Evolutionary conservation across 108 stramenopile genomes (phyloP).

Genomic region (Skeletonema grethae): DNA sequence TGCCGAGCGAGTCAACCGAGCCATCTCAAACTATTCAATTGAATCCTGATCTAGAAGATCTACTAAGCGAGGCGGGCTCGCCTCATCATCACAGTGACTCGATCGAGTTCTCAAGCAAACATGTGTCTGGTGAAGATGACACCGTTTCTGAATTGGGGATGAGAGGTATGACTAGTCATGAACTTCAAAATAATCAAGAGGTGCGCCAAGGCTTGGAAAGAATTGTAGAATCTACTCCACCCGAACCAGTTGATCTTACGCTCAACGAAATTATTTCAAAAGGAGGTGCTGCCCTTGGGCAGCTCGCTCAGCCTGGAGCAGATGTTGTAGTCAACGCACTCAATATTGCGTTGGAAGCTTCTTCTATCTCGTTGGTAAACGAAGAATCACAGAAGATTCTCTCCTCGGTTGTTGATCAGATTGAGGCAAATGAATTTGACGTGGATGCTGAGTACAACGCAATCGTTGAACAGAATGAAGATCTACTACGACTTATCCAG

Average conservation of each 20-base stretch:
- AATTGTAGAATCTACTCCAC: conserved; percentile 5
- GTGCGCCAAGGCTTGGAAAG: conserved; percentile 6
- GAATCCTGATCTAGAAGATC: conserved; percentile 16
- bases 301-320: conserved; percentile 6
- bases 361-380: conserved; percentile 4
- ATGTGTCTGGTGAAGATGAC: conserved; percentile 29
- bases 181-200: conserved; percentile 19
- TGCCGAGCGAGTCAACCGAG: conserved; percentile 1
- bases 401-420: conserved; percentile 55
- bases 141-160: conserved; percentile 45
- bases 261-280: conserved; percentile 24
- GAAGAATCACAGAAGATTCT: conserved; percentile 46
- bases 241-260: conserved; percentile 28
- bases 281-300: conserved; percentile 9
- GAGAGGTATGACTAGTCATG: conserved; percentile 36
- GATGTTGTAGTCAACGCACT: conserved; percentile 32
- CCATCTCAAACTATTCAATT: conserved; percentile 17
- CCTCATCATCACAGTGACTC: conserved; percentile 5
- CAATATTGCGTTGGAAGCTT: conserved; percentile 7
- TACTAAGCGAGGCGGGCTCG: conserved; percentile 2
- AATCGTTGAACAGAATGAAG: conserved; percentile 35
- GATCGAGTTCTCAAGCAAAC: conserved; percentile 9
- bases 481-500: conserved; percentile 35
- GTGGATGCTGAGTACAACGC: conserved; percentile 22
- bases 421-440: conserved; percentile 49